A percentile compares a stretch with the other conserved stretches of the same genome.
phyloP scores from a whole-genome alignment of 2,329 filamentous ascomycete genomes.

The Tolypocladium endophyticum region DNA sequence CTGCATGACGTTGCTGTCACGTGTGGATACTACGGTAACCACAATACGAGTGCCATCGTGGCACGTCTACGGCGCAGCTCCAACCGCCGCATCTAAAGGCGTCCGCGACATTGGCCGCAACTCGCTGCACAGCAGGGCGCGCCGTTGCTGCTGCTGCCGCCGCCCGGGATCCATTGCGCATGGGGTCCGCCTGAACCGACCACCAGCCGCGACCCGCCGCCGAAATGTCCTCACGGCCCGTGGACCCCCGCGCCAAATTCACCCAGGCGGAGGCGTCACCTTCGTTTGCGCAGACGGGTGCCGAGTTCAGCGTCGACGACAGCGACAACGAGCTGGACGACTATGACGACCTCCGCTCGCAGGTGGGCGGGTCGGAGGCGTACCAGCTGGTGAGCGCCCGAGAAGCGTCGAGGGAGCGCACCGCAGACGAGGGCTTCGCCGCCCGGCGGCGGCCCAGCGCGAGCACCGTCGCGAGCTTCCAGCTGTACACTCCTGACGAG shows the following conservation, averaged over 20 bases:
- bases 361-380: slow-evolving; percentile 17
- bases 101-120: background rate
- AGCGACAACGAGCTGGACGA: slow-evolving; percentile 20
- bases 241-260: slow-evolving; percentile 6
- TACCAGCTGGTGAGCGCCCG: slow-evolving; percentile 20
- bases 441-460: background rate
- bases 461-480: slow-evolving; percentile 24
- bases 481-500: slow-evolving; percentile 52
- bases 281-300: slow-evolving; percentile 28
- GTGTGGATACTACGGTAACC: background rate
- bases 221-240: background rate
- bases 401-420: background rate
- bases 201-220: background rate
- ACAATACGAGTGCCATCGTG: background rate
- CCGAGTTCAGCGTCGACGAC: slow-evolving; percentile 24
- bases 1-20: background rate
- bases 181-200: background rate
- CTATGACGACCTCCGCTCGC: slow-evolving; percentile 20
- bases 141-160: background rate
- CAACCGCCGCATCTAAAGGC: background rate
- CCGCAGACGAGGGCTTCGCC: slow-evolving; percentile 11
- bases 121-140: background rate
- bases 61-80: background rate
- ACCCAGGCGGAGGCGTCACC: slow-evolving; percentile 16
- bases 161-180: background rate